Evolutionary conservation across 176 grass and related monocot genomes (phyloP).

Genomic region (Oryza brachyantha): DNA sequence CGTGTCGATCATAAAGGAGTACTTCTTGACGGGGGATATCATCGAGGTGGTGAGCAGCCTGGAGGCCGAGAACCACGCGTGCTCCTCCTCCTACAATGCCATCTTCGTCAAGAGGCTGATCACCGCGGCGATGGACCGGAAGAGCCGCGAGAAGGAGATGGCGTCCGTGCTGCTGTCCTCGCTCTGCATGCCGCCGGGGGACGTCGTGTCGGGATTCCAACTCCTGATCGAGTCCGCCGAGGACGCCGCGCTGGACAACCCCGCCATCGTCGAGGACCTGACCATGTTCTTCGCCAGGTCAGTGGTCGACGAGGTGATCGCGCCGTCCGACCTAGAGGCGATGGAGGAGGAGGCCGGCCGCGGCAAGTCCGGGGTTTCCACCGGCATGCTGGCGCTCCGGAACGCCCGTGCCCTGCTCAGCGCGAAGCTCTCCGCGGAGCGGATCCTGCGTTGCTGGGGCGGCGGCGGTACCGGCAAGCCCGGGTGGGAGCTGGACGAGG

Average conservation of each 20-base stretch:
- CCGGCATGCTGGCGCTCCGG: conserved; percentile 43
- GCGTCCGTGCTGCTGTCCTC: conserved; percentile 63
- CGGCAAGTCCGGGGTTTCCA: neutral
- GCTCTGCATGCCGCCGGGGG: conserved; percentile 55
- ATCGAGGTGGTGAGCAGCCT: conserved; percentile 38
- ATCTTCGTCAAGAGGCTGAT: conserved; percentile 66
- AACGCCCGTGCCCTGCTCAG: conserved; percentile 47
- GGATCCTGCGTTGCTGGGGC: conserved; percentile 80
- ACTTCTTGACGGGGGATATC: conserved; percentile 52
- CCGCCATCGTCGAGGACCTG: conserved; percentile 57
- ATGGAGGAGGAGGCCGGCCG: conserved; percentile 38
- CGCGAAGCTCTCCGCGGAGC: conserved; percentile 61
- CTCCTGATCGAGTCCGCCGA: conserved; percentile 64
- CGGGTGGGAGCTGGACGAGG: conserved; percentile 59
- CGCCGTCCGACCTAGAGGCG: conserved; percentile 57
- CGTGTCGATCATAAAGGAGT: conserved; percentile 41
- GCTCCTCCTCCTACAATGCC: conserved; percentile 37
- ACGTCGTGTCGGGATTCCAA: conserved; percentile 64
- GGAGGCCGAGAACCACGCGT: conserved; percentile 43
- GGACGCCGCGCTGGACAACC: conserved; percentile 72
- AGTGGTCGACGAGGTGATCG: conserved; percentile 67
- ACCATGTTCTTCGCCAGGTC: conserved; percentile 80
- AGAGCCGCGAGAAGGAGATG: conserved; percentile 79
- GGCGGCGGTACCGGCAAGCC: conserved; percentile 52
- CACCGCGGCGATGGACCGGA: conserved; percentile 69